A percentile compares a stretch with the other conserved stretches of the same genome.
Conservation (phyloP, 352 stramenopile species). For the Globisporangium splendens region DNA sequence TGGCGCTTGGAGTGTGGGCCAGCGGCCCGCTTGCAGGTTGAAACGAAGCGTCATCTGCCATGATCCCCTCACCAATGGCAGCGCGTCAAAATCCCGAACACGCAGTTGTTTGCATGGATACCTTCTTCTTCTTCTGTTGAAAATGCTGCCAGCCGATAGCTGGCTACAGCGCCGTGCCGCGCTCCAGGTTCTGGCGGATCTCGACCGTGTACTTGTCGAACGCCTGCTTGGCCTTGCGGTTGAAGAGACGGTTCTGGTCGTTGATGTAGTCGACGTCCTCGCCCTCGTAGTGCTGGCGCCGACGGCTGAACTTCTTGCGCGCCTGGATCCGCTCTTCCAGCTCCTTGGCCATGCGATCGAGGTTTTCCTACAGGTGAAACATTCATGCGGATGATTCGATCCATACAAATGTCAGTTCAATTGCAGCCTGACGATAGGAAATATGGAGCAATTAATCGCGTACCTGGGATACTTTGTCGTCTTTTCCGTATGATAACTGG, state of each 20-base stretch:
- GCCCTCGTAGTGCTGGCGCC: conserved; percentile 76
- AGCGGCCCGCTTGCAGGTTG: conserved; percentile 16
- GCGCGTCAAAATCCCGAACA: too few species aligned
- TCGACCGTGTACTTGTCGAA: conserved; percentile 98
- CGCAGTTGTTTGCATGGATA: too few species aligned
- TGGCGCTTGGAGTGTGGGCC: conserved; percentile 5
- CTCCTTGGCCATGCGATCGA: conserved; percentile 75
- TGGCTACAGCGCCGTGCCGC: conserved; percentile 93
- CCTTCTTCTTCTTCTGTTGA: too few species aligned
- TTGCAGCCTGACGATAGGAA: not conserved
- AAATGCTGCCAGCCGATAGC: too few species aligned
- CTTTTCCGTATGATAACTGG: conserved; percentile 64
- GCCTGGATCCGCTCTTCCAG: conserved; percentile 67
- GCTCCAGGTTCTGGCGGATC: conserved; percentile 97
- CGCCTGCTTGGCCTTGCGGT: conserved; percentile 95
- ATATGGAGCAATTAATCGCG: conserved; percentile 15
- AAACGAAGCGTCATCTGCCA: not conserved
- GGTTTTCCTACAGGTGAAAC: conserved; percentile 31
- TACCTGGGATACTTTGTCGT: conserved; percentile 49
- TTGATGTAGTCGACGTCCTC: conserved; percentile 98
- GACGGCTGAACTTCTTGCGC: conserved; percentile 74
- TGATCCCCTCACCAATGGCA: too few species aligned
- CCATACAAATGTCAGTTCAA: not conserved
- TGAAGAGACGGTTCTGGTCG: conserved; percentile 97
- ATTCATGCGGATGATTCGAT: too few species aligned